Evolutionary conservation across 2,329 filamentous ascomycete species (phyloP), one percentile per base, ranked within the genome.

Genomic region (Colletotrichum tamarilloi): DNA sequence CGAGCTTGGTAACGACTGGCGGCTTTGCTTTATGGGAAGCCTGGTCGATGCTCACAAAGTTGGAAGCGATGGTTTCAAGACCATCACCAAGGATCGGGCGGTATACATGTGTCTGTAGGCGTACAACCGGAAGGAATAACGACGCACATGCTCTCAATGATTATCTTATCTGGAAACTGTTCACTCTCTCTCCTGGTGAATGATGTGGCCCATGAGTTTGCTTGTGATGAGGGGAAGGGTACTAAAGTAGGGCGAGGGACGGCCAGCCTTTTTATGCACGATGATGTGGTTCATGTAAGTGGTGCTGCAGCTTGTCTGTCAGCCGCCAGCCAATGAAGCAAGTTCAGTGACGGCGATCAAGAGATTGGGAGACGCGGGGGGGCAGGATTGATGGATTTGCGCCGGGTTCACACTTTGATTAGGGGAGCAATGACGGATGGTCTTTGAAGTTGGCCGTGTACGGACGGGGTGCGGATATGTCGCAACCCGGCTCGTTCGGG

Each of bases 61-160:
- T 22, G 65, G 57, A 62, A 12, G 65, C 22, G 30, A 24, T 42
- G 42, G 35, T 56, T 56, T 14, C 22, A 24, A 62, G 38, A 26
- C 52, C 64, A 62, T 63, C 53, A 22, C 26, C 35, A 30, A 6
- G 32, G 35, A 24, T n/a, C 14, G 38, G 65, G 57, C 57, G 65
- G 65, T 52, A 68, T 53, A 68, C 65, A 63, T 62, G 22, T 56
- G 32, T 68, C 28, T 53, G 67, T 63, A 62, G 66, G 67, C 67
- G 60, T 49, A 73, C 60, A 70, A 56, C 59, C 35, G 46, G 60
- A 28, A 62, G 60, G 46, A 62, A 73, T 70, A 69, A 65, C 60
- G 70, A 73, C 22, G 60, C 55, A 70, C 22, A 73, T 73, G 70
- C 56, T 70, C 52, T n/a, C 24, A 57, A 65, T 38, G 22, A 57